Evolutionary conservation across 768 basidiomycete species (phyloP), one percentile per base, ranked within the genome.

Genomic region (Mycena capillaripes): DNA sequence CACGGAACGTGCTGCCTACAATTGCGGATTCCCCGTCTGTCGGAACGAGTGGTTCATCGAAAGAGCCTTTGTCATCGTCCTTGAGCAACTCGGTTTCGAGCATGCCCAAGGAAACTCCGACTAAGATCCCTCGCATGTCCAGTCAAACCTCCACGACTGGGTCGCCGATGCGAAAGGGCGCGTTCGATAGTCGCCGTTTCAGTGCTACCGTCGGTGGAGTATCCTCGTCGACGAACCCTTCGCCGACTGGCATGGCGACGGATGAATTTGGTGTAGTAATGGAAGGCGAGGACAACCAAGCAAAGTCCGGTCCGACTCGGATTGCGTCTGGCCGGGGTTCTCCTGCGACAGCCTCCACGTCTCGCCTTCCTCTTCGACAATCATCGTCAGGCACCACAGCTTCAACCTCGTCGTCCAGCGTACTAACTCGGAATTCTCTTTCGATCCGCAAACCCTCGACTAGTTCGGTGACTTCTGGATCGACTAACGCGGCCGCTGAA

Each of bases 21-120:
- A 97, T 97, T 66, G 95, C 96, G 34, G 97, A 96, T 36, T 97
- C 96, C 4, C 97, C 97, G 4, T 97, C 96, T 16, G 93, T 96
- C 56, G 93, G 91, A 48, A 84, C 84, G 17, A 86, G 85, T 62
- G 83, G 81, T 65, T 82, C 84, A 55, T 76, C 83, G 36, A 91
- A 89, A 78, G 92, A 92, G 66, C 86, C 83, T 19, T 87, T 86
- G 11, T 89, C 89, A 12, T 86, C 86, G n/a, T 85, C 88, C 14
- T 79, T 88, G 46, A 78, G 85, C 66, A 92, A 91, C 74, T 84
- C 89, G 19, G 77, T 85, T 3, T 84, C 87, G 32, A 82, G 85
- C 12, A 81, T 91, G 66, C 80, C 89, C 7, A 96, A 96, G 82
- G 95, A 95, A 78, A 96, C 96, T 0, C 95, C 95, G 4, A 97